Base-by-base conservation (phyloP, 108 stramenopile genomes). In the Skeletonema grethae region DNA sequence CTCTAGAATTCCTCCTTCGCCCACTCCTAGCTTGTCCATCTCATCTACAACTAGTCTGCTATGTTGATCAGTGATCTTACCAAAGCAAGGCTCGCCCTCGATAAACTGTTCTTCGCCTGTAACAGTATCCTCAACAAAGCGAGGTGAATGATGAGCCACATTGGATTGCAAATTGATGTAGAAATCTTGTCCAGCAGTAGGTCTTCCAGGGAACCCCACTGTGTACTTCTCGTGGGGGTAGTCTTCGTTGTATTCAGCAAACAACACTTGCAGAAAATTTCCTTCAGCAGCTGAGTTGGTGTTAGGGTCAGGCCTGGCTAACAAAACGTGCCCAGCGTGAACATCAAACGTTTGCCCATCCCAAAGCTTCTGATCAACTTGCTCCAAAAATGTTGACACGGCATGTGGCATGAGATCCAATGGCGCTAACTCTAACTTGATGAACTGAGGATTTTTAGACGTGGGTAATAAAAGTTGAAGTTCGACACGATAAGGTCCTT, bases 61-160 rank as follows among this genome's bases (percentile, higher is more conserved):
- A 20, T 29, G 39, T 31, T 16, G 86, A 30, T 77, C 73, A 22
- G 84, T 43, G 7, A 91, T 79, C 50, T 67, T 82, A 1, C 81
- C 97, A 85, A 97, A 97, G 81, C 94, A 95, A 5, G 93, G 88
- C 80, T 97, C 97, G 18, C 94, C 94, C 77, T 97, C 95, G 12
- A 87, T 76, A 50, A 93, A 87, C 41, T 87, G 82, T 32, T 41
- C 69, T 70, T 94, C 90, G 36, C 82, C 85, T 2, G 87, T 90
- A 53, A 5, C 9, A 22, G 32, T 58, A 41, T 66, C 73, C 20
- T 36, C 12, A 15, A 24, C 38, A 18, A 63, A 53, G 30, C 64
- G 10, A 0, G 93, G 95, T 4, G 95, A 94, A 65, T 97, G 97
- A 72, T 76, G 76, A 12, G 56, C 48, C 1, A 69, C 73, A 76